phyloP scores from a whole-genome alignment of 352 stramenopile species.

The Hyaloperonospora arabidopsidis region DNA sequence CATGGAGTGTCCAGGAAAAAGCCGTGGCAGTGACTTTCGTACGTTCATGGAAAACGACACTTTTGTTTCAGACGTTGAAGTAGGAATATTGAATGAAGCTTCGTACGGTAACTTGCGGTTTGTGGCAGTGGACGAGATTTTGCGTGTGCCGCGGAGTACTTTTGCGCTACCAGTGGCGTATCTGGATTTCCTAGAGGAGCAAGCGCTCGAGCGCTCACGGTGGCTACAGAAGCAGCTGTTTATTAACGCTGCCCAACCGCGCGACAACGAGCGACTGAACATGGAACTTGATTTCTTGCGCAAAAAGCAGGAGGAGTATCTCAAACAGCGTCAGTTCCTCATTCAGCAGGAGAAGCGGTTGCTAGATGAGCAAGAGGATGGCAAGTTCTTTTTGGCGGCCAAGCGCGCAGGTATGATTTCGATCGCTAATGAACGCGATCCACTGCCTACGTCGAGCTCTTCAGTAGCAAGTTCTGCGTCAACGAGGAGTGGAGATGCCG shows the following conservation, averaged over 20 bases:
- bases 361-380: conserved; percentile 43
- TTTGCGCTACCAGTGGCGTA: conserved; percentile 69
- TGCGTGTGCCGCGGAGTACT: conserved; percentile 62
- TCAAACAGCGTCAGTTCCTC: conserved; percentile 67
- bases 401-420: conserved; percentile 21
- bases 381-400: conserved; percentile 34
- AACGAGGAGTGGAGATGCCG: conserved; percentile 13
- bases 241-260: conserved; percentile 10
- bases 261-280: conserved; percentile 29
- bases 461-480: conserved; percentile 13
- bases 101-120: conserved; percentile 33
- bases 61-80: conserved; percentile 38
- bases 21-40: conserved; percentile 27
- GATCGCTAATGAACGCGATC: conserved; percentile 19
- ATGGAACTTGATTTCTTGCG: conserved; percentile 55
- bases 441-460: conserved; percentile 9
- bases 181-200: conserved; percentile 64
- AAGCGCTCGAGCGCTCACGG: conserved; percentile 44
- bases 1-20: conserved; percentile 15
- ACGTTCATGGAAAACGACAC: conserved; percentile 60
- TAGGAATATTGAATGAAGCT: conserved; percentile 25
- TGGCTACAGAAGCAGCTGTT: conserved; percentile 44
- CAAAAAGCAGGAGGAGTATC: conserved; percentile 65
- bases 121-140: conserved; percentile 69
- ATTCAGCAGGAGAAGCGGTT: conserved; percentile 66